Conservation (phyloP, 2,329 filamentous ascomycete genomes). For the Ophiostoma sp. region DNA sequence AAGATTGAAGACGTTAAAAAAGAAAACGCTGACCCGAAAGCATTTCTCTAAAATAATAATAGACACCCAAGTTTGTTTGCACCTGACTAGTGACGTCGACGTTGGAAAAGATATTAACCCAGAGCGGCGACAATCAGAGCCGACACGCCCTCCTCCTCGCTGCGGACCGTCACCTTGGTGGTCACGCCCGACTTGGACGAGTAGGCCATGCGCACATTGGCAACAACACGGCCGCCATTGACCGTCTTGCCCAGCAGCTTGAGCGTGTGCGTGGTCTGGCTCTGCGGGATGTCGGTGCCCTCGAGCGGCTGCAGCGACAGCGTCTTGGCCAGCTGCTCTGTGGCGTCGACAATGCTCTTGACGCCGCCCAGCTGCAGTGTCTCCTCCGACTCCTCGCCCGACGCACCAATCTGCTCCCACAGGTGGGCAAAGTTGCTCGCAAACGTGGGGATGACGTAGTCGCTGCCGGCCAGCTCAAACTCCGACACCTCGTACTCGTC, state of each 20-base stretch:
- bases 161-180: slow-evolving; percentile 88
- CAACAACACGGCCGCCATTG: slow-evolving; percentile 82
- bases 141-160: slow-evolving; percentile 90
- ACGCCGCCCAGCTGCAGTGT: slow-evolving; percentile 84
- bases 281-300: slow-evolving; percentile 87
- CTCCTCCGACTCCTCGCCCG: slow-evolving; percentile 86
- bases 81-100: neutral
- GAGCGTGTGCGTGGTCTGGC: slow-evolving; percentile 86
- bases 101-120: slow-evolving; percentile 55
- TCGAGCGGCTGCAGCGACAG: slow-evolving; percentile 92
- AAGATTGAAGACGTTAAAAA: neutral
- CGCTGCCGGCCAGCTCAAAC: slow-evolving; percentile 84
- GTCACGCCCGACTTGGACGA: slow-evolving; percentile 91
- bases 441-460: slow-evolving; percentile 92
- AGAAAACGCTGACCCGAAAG: slow-evolving; percentile 17
- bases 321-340: slow-evolving; percentile 81
- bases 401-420: slow-evolving; percentile 90
- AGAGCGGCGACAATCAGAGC: slow-evolving; percentile 81
- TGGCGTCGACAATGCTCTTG: slow-evolving; percentile 92
- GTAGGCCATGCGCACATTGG: slow-evolving; percentile 87
- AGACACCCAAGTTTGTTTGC: neutral
- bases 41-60: slow-evolving; percentile 1
- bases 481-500: slow-evolving; percentile 98
- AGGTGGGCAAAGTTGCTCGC: slow-evolving; percentile 93
- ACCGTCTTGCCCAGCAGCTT: slow-evolving; percentile 97